These are phyloP conservation scores for Cyberlindnera galapagoensis DNA, from an alignment of 805 yeast species.

Conservation along the genomic window DNA sequence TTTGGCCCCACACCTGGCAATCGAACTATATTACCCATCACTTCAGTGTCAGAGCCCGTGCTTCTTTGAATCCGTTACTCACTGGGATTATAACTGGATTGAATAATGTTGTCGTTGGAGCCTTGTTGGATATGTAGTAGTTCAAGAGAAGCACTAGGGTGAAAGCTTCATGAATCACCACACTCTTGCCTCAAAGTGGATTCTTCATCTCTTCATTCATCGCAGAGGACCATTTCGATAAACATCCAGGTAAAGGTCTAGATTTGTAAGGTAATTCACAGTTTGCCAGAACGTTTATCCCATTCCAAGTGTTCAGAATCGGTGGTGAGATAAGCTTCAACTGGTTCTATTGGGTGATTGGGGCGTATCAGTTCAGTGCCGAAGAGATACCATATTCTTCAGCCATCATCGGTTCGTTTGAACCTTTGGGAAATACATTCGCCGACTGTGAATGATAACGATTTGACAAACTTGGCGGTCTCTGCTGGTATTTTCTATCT, in stretches of 20 bases:
- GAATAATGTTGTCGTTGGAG: slow-evolving; percentile 18
- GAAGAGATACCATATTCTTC: slow-evolving; percentile 18
- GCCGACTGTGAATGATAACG: slow-evolving; percentile 18
- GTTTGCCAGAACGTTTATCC: slow-evolving; percentile 17
- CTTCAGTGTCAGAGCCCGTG: slow-evolving; percentile 22
- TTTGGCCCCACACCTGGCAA: slow-evolving; percentile 24
- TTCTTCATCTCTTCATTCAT: slow-evolving; percentile 20
- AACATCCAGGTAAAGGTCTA: slow-evolving; percentile 7
- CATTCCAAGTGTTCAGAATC: slow-evolving; percentile 20
- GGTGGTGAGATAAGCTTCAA: slow-evolving; percentile 20
- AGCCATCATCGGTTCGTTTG: slow-evolving; percentile 21
- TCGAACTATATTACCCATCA: slow-evolving; percentile 20
- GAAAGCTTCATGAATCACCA: slow-evolving; percentile 17
- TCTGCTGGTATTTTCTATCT: slow-evolving; percentile 21
- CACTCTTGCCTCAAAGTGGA: slow-evolving; percentile 6
- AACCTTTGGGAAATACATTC: slow-evolving; percentile 20
- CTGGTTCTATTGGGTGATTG: slow-evolving; percentile 24
- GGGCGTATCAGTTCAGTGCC: slow-evolving; percentile 16
- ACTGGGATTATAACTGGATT: slow-evolving; percentile 17
- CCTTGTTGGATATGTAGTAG: slow-evolving; percentile 12
- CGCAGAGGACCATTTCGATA: slow-evolving; percentile 9
- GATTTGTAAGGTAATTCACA: slow-evolving; percentile 19
- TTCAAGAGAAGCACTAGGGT: slow-evolving; percentile 9
- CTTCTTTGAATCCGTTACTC: slow-evolving; percentile 22
- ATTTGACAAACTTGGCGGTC: slow-evolving; percentile 22